Percentiles rank a stretch among this genome's conserved stretches.
Conservation (phyloP, 1,284 basidiomycete genomes). For the Microbotryum saponariae region DNA sequence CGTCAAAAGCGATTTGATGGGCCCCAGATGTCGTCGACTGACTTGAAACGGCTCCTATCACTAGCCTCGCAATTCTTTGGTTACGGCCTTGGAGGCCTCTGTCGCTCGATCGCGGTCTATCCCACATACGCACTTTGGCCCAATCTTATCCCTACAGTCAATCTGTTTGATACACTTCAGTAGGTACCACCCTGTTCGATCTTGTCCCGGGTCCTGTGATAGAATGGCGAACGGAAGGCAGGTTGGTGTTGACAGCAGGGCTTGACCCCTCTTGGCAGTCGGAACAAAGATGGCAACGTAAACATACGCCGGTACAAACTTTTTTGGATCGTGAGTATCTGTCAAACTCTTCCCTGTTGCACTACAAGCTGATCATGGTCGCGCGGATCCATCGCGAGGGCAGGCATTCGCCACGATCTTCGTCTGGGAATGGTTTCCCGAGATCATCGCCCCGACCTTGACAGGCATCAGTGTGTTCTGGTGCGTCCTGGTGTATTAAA, state of each 20-base stretch:
- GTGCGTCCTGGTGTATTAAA: constrained; percentile 52
- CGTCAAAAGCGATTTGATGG: background rate
- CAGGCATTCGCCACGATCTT: constrained; percentile 27
- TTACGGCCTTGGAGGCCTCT: constrained; percentile 6
- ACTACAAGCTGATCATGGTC: too few relatives aligned
- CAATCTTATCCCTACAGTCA: constrained; percentile 44
- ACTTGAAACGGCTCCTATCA: too few relatives aligned
- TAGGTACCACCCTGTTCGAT: background rate
- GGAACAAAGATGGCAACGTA: constrained; percentile 41
- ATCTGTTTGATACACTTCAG: constrained; percentile 52
- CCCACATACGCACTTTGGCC: constrained; percentile 10
- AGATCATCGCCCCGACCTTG: constrained; percentile 47
- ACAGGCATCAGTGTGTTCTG: constrained; percentile 48
- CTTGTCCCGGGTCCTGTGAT: background rate
- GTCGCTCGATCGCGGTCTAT: constrained; percentile 4
- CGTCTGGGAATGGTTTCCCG: constrained; percentile 35
- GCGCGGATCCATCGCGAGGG: too few relatives aligned
- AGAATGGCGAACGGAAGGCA: constrained; percentile 44
- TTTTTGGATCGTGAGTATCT: constrained; percentile 26
- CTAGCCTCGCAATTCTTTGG: constrained; percentile 38
- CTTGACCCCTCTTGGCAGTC: constrained; percentile 45
- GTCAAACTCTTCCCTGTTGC: too few relatives aligned
- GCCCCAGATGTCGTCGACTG: too few relatives aligned
- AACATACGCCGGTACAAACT: constrained; percentile 23
- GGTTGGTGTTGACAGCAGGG: constrained; percentile 51